phyloP scores from a whole-genome alignment of 345 rosid species.

The Carallia brachiata region DNA sequence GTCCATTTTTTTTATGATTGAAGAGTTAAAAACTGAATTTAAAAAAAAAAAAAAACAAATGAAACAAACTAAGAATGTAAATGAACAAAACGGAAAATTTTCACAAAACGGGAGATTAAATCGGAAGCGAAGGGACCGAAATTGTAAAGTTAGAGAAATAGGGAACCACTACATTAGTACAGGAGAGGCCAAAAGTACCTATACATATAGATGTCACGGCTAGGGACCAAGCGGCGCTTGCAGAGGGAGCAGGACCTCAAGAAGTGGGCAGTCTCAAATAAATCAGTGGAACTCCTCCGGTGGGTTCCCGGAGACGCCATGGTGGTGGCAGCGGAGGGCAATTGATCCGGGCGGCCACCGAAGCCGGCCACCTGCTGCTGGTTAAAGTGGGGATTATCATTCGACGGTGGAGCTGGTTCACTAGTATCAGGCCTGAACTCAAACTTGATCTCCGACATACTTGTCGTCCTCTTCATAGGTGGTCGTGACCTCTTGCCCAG shows the following conservation, averaged over 20 bases:
- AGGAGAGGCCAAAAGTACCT: conserved; percentile 37
- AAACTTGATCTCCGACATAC: conserved; percentile 65
- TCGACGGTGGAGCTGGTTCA: conserved; percentile 24
- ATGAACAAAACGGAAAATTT: background rate
- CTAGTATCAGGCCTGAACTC: conserved; percentile 44
- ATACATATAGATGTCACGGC: conserved; percentile 92
- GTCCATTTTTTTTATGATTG: too few species aligned
- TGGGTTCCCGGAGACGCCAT: conserved; percentile 39
- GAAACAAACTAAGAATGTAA: background rate
- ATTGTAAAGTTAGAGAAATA: background rate
- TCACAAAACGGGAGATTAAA: too few species aligned
- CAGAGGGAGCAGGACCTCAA: conserved; percentile 72
- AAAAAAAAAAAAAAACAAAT: background rate
- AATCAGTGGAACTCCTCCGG: conserved; percentile 58
- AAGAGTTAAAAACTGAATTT: too few species aligned
- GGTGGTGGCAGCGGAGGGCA: conserved; percentile 26
- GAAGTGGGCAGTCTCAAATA: conserved; percentile 47
- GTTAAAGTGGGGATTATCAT: conserved; percentile 24
- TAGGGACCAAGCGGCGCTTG: conserved; percentile 67
- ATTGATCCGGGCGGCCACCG: conserved; percentile 37
- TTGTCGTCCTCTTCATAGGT: conserved; percentile 79
- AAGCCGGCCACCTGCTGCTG: conserved; percentile 15
- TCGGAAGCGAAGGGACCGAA: background rate
- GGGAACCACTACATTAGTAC: background rate
- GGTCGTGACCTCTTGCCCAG: conserved; percentile 81